Evolutionary conservation across 1,139 yeast species (phyloP).

Genomic region (Blastobotrys elegans): DNA sequence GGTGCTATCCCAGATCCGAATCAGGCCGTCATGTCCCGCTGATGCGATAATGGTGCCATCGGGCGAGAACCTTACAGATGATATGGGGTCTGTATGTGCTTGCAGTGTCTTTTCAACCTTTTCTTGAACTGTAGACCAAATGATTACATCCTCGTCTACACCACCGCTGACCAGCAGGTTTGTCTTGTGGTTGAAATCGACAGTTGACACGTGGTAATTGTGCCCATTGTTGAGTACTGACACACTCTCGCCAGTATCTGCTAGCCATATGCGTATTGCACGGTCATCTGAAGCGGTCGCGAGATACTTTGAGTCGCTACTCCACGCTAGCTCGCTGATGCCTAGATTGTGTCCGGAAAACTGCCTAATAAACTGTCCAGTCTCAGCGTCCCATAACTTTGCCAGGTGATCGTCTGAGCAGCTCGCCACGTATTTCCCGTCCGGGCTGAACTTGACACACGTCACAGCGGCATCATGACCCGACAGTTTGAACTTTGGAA

Average conservation of each 20-base stretch:
- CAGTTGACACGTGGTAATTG: conserved; percentile 74
- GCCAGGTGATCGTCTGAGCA: conserved; percentile 43
- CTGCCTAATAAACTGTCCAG: conserved; percentile 36
- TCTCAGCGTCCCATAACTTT: conserved; percentile 39
- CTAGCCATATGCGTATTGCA: conserved; percentile 71
- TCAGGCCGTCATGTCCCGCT: conserved; percentile 86
- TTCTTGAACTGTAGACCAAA: conserved; percentile 83
- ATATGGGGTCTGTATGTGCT: conserved; percentile 91
- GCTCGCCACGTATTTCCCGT: conserved; percentile 59
- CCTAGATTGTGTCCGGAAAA: conserved; percentile 64
- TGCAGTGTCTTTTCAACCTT: conserved; percentile 71
- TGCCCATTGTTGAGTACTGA: conserved; percentile 64
- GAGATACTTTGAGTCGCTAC: conserved; percentile 66
- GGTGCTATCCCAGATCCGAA: conserved; percentile 79
- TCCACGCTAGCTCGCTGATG: conserved; percentile 65
- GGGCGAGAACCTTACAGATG: conserved; percentile 63
- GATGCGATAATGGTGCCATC: conserved; percentile 84
- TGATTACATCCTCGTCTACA: conserved; percentile 83
- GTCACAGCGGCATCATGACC: conserved; percentile 13
- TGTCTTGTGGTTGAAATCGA: conserved; percentile 70
- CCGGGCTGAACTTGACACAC: conserved; percentile 38
- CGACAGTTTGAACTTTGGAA: neutral
- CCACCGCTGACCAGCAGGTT: conserved; percentile 77
- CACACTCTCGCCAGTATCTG: conserved; percentile 28
- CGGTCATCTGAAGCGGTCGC: conserved; percentile 89